A percentile compares a stretch with the other conserved stretches of the same genome.
These are phyloP conservation scores for Cystobasidium sp. DNA, from an alignment of 1,284 basidiomycete genomes.

Conservation along the genomic window DNA sequence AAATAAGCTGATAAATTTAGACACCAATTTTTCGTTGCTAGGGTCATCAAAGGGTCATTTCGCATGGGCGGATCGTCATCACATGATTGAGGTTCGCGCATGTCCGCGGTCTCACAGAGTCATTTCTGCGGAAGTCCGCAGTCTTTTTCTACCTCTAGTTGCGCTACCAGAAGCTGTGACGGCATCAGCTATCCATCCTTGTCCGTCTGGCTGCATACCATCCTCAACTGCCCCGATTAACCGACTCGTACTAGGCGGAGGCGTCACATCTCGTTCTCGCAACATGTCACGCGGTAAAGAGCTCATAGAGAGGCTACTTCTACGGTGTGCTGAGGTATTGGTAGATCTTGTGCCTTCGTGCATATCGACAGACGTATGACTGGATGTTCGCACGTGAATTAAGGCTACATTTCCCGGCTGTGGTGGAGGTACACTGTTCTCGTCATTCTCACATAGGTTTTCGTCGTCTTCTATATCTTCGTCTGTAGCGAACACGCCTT, in stretches of 20 bases:
- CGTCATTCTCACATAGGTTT: not conserved
- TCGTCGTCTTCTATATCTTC: not conserved
- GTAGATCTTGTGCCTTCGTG: not conserved
- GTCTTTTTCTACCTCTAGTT: slow-evolving; percentile 10
- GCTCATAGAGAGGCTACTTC: slow-evolving; percentile 4
- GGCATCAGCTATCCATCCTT: not conserved
- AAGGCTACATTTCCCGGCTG: not conserved
- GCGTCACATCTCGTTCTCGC: slow-evolving; percentile 18
- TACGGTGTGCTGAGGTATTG: not conserved
- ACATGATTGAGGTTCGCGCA: not conserved
- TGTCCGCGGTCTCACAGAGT: not conserved
- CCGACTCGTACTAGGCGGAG: slow-evolving; percentile 6
- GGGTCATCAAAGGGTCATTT: not conserved
- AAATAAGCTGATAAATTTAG: not conserved
- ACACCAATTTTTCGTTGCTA: not conserved
- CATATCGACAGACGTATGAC: not conserved
- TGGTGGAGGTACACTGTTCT: not conserved
- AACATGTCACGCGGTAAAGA: not conserved
- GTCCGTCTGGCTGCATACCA: not conserved
- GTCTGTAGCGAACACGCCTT: not conserved
- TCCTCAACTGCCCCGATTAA: not conserved
- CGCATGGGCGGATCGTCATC: not conserved
- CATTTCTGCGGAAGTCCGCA: slow-evolving; percentile 10
- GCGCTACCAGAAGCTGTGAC: not conserved
- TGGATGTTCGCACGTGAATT: not conserved